phyloP scores from a whole-genome alignment of 2,329 filamentous ascomycete genomes.

The Acarospora socialis region DNA sequence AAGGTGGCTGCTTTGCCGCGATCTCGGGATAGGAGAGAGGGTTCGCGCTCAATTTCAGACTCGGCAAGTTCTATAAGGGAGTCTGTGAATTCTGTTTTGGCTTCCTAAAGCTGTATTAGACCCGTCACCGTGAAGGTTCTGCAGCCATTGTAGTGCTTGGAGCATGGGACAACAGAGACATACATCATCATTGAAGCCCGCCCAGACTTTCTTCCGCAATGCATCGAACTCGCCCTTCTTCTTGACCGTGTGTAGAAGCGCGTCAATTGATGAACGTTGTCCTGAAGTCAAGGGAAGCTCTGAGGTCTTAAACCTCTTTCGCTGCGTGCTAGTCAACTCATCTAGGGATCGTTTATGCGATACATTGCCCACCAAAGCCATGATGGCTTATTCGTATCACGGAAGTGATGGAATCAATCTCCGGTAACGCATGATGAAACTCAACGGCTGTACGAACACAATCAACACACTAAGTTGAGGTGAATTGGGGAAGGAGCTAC shows the following conservation, averaged over 20 bases:
- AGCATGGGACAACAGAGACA: conserved; percentile 12
- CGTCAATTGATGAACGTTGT: conserved; percentile 45
- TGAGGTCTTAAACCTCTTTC: conserved; percentile 44
- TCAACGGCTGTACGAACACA: too few species aligned
- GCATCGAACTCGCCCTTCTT: conserved; percentile 53
- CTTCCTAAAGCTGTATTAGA: conserved; percentile 27
- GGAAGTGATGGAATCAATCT: too few species aligned
- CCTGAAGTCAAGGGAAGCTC: conserved; percentile 46
- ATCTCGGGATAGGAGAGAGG: conserved; percentile 46
- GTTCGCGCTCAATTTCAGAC: conserved; percentile 47
- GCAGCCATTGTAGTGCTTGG: neutral
- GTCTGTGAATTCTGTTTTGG: conserved; percentile 37
- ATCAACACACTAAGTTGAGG: too few species aligned
- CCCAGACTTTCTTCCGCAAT: conserved; percentile 46
- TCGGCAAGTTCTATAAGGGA: conserved; percentile 42
- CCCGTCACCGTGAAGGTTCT: neutral
- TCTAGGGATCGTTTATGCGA: conserved; percentile 9
- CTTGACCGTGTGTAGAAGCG: conserved; percentile 47
- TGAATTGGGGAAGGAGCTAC: too few species aligned
- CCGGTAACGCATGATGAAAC: too few species aligned
- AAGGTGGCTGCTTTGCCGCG: conserved; percentile 47
- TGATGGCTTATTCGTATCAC: too few species aligned
- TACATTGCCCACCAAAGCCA: too few species aligned
- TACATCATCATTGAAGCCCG: conserved; percentile 42
- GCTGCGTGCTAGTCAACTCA: conserved; percentile 18